Conservation (phyloP, 1,284 basidiomycete species). For the Malassezia furfur region DNA sequence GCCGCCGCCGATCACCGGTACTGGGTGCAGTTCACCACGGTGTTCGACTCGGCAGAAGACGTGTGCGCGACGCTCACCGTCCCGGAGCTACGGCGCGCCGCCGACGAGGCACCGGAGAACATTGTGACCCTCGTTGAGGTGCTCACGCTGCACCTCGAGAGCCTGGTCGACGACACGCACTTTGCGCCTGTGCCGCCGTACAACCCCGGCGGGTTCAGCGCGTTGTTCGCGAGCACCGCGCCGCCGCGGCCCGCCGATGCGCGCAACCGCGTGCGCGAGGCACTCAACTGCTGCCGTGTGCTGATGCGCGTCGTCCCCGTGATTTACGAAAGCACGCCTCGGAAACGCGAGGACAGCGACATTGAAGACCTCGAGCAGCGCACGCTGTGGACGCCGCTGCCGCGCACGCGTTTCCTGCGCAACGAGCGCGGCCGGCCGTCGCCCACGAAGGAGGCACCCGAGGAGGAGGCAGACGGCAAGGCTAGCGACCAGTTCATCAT, state of each 20-base stretch:
- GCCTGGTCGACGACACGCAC: constrained; percentile 29
- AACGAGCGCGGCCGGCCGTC: not conserved
- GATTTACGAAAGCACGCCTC: constrained; percentile 14
- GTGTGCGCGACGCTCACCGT: constrained; percentile 31
- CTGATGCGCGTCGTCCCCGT: constrained; percentile 37
- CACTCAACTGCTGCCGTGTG: constrained; percentile 38
- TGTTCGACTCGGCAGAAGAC: constrained; percentile 31
- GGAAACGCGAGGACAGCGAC: not conserved
- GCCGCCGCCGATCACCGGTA: constrained; percentile 31
- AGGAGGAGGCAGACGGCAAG: not conserved
- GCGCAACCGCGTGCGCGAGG: constrained; percentile 32
- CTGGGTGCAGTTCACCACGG: constrained; percentile 28
- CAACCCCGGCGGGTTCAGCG: constrained; percentile 5
- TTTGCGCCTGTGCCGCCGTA: constrained; percentile 27
- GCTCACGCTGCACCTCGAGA: constrained; percentile 38
- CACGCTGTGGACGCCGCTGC: constrained; percentile 17
- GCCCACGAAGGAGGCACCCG: not conserved
- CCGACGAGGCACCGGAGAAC: constrained; percentile 32
- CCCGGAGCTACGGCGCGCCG: constrained; percentile 27
- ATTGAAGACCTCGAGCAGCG: constrained; percentile 19
- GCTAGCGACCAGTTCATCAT: constrained; percentile 33
- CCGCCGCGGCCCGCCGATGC: constrained; percentile 2
- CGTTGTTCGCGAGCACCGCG: constrained; percentile 17
- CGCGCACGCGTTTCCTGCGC: not conserved
- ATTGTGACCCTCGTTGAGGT: constrained; percentile 35